Conservation (phyloP, 163 green algal genomes). For the Botryococcus braunii region DNA sequence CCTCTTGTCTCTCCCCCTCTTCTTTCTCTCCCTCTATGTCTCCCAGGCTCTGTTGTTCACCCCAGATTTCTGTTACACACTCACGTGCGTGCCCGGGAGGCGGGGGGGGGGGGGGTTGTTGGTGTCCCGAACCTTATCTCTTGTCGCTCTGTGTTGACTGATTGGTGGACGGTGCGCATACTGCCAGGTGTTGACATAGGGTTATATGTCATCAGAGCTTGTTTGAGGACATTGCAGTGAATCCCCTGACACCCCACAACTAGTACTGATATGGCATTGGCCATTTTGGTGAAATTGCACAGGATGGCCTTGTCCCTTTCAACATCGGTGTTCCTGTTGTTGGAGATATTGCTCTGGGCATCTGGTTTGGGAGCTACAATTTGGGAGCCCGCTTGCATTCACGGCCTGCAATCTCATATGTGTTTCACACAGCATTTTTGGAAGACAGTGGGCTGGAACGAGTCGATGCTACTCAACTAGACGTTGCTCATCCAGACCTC, state of each 20-base stretch:
- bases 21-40: no score
- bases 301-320: constrained; percentile 31
- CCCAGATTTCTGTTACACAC: no score
- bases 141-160: background rate
- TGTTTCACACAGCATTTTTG: constrained; percentile 47
- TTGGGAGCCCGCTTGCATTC: constrained; percentile 27
- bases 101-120: no score
- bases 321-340: constrained; percentile 26
- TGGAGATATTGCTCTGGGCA: constrained; percentile 43
- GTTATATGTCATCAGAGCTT: no score
- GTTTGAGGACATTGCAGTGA: no score
- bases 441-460: constrained; percentile 8
- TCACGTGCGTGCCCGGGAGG: no score
- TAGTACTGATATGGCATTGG: no score
- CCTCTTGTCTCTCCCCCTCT: no score
- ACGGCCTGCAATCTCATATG: constrained; percentile 33
- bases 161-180: background rate
- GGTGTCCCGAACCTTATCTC: no score
- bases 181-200: background rate
- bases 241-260: no score
- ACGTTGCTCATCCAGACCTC: constrained; percentile 3
- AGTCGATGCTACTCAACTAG: constrained; percentile 6
- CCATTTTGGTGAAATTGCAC: no score
- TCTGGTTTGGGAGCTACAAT: constrained; percentile 51
- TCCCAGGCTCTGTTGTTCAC: no score